A percentile compares a stretch with the other conserved stretches of the same genome.
Conservation (phyloP, 495 filamentous ascomycete species). For the Penicillium verhagenii region DNA sequence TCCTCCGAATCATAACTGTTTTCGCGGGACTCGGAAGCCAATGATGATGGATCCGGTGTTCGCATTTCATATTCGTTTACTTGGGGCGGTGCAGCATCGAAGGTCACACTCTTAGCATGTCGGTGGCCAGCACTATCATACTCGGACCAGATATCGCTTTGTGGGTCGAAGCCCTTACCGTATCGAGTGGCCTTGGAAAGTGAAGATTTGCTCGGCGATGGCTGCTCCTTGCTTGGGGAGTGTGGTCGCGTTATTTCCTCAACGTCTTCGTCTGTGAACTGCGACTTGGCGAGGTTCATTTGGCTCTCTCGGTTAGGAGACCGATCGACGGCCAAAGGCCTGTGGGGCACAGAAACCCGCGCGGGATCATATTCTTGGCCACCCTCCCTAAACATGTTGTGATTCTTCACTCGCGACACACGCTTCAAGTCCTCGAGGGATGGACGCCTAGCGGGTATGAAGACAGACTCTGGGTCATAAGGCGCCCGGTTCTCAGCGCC, state of each 20-base stretch:
- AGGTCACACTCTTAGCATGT: slow-evolving; percentile 93
- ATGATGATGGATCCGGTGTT: slow-evolving; percentile 87
- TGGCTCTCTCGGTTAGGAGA: slow-evolving; percentile 60
- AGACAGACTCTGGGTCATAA: slow-evolving; percentile 60
- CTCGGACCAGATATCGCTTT: slow-evolving; percentile 68
- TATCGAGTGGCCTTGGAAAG: slow-evolving; percentile 68
- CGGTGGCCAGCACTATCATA: slow-evolving; percentile 61
- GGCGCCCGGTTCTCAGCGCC: slow-evolving; percentile 65
- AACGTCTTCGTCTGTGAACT: slow-evolving; percentile 34
- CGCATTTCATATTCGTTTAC: slow-evolving; percentile 98
- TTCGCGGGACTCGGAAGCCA: slow-evolving; percentile 83
- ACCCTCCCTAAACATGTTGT: slow-evolving; percentile 88
- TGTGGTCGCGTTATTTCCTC: slow-evolving; percentile 43
- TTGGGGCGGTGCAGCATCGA: slow-evolving; percentile 89
- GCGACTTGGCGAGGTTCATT: slow-evolving; percentile 49
- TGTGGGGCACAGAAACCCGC: slow-evolving; percentile 68
- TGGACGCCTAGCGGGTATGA: slow-evolving; percentile 70
- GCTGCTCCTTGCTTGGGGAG: slow-evolving; percentile 71
- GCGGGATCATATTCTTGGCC: slow-evolving; percentile 88
- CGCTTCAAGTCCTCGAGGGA: slow-evolving; percentile 93
- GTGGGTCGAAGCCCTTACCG: slow-evolving; percentile 66
- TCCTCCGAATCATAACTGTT: slow-evolving; percentile 89
- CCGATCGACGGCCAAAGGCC: slow-evolving; percentile 67
- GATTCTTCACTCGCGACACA: slow-evolving; percentile 93
- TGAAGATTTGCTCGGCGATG: slow-evolving; percentile 84